phyloP scores from a whole-genome alignment of 768 basidiomycete species.

The Krasilnikovozyma curviuscula region DNA sequence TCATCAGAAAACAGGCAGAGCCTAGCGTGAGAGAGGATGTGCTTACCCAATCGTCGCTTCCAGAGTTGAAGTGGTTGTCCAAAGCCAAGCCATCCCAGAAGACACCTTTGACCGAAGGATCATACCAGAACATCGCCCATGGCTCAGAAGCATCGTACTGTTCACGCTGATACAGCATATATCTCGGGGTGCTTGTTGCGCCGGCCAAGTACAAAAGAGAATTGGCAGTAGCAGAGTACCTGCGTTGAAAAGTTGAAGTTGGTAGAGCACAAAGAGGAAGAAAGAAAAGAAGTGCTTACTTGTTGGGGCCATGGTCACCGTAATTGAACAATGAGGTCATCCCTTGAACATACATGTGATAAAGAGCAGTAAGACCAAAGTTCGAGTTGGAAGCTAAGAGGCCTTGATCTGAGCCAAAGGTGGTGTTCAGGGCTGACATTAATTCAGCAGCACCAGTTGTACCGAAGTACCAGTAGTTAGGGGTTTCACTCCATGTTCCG shows the following conservation, averaged over 20 bases:
- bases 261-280: background rate
- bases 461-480: slow-evolving; percentile 84
- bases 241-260: background rate
- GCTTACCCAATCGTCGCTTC: slow-evolving; percentile 66
- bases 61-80: slow-evolving; percentile 61
- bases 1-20: too few relatives aligned
- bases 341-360: slow-evolving; percentile 75
- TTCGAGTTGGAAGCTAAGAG: slow-evolving; percentile 52
- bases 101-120: slow-evolving; percentile 59
- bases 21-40: too few relatives aligned
- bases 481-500: slow-evolving; percentile 82
- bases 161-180: slow-evolving; percentile 78
- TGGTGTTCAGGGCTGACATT: slow-evolving; percentile 57
- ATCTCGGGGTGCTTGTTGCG: slow-evolving; percentile 49
- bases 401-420: slow-evolving; percentile 65
- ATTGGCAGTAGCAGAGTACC: slow-evolving; percentile 77
- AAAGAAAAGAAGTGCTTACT: slow-evolving; percentile 24
- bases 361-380: slow-evolving; percentile 52
- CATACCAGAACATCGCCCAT: slow-evolving; percentile 80
- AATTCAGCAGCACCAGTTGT: slow-evolving; percentile 80
- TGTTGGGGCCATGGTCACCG: slow-evolving; percentile 73
- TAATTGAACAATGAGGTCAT: slow-evolving; percentile 43
- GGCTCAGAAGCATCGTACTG: slow-evolving; percentile 62
- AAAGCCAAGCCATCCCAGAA: slow-evolving; percentile 76
- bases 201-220: slow-evolving; percentile 56